These are phyloP conservation scores for Astrothelium macrocarpum DNA, from an alignment of 495 filamentous ascomycete genomes.

Conservation along the genomic window DNA sequence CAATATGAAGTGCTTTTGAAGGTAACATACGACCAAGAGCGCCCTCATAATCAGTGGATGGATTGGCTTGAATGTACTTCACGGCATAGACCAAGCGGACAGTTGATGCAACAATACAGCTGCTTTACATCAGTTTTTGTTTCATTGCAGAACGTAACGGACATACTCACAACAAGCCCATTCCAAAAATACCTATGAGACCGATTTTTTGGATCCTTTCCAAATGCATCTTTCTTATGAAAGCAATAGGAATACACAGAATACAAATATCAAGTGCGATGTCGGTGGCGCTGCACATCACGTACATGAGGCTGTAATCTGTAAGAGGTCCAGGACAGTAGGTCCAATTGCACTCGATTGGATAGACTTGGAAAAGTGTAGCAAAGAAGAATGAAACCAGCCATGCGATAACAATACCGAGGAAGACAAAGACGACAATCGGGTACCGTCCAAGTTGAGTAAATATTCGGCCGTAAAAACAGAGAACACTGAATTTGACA, in stretches of 20 bases:
- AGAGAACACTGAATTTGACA: background rate
- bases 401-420: background rate
- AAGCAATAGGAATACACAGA: background rate
- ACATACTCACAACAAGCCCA: background rate
- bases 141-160: background rate
- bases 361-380: constrained; percentile 1
- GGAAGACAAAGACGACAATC: background rate
- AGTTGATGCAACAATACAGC: constrained; percentile 1
- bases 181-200: background rate
- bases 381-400: background rate
- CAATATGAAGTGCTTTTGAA: background rate
- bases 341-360: constrained; percentile 2
- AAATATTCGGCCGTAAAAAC: background rate
- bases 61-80: background rate
- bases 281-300: background rate
- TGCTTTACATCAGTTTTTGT: background rate
- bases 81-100: background rate
- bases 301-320: constrained; percentile 5
- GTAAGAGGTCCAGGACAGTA: background rate
- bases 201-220: background rate
- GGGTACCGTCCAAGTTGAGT: background rate
- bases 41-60: background rate
- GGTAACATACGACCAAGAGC: background rate
- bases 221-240: background rate
- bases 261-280: background rate